Evolutionary conservation across 805 yeast species (phyloP), one percentile per base, ranked within the genome.

Genomic region (Myxozyma melibiosi): DNA sequence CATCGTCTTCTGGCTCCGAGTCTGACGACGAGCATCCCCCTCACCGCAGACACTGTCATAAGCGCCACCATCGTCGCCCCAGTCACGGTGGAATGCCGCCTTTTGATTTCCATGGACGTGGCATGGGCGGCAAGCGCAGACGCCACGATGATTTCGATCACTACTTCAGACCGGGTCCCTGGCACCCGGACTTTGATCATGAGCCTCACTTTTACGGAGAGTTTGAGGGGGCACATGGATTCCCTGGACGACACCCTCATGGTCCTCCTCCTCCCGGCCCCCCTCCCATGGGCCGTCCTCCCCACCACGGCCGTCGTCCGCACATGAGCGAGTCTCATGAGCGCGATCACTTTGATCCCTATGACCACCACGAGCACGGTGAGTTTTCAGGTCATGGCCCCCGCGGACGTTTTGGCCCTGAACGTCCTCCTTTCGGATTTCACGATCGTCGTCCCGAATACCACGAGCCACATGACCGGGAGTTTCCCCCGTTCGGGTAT

Each of bases 1-100:
- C n/a, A n/a, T n/a, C n/a, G n/a, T n/a, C 40, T 20, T 45, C 50
- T 9, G 50, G 13, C 16, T 45, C 50, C 7, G 50, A 34, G 9
- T 33, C 31, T 7, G 40, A 24, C 8, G n/a, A 13, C 22, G 30
- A 33, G 22, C 20, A 8, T 34, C 14, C 27, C 8, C 39, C 4
- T 34, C 33, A 11, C n/a, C n/a, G n/a, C n/a, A n/a, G n/a, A n/a
- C n/a, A n/a, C n/a, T n/a, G n/a, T 24, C 40, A 31, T 2, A 13
- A n/a, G 33, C 31, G 2, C n/a, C 27, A 31, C 7, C 50, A n/a
- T 34, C 28, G 16, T 45, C 41, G 16, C 22, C 40, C 13, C 16
- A 31, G 14, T 7, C 46, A 28, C 22, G 46, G 46, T 25, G n/a
- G n/a, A n/a, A n/a, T n/a, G n/a, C n/a, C n/a, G n/a, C n/a, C n/a